phyloP scores from a whole-genome alignment of 306 rosid genomes.

The Herpetospermum pedunculosum region DNA sequence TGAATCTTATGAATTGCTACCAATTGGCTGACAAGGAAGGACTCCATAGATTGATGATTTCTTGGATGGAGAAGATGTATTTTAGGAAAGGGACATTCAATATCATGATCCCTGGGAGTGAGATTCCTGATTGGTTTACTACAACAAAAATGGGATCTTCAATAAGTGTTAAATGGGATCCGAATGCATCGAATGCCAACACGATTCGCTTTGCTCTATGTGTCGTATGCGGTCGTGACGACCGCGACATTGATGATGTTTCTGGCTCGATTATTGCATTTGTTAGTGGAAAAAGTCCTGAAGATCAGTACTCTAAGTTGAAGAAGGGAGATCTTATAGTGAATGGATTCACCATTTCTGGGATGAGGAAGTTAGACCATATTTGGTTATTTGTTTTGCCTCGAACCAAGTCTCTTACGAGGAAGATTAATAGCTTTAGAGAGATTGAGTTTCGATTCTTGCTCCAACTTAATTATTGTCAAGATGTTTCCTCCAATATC shows the following conservation, averaged over 20 bases:
- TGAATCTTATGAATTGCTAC: not conserved
- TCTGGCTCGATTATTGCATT: not conserved
- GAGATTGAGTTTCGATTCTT: not conserved
- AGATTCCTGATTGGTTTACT: conserved; percentile 10
- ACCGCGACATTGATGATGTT: not conserved
- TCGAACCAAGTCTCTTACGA: not conserved
- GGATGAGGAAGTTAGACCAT: not conserved
- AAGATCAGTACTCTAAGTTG: not conserved
- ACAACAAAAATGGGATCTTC: not conserved
- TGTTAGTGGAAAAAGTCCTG: not conserved
- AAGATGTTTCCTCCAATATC: not conserved
- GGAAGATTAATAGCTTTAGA: not conserved
- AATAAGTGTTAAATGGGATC: not conserved
- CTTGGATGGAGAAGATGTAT: not conserved
- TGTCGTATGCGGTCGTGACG: not conserved
- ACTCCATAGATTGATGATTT: not conserved
- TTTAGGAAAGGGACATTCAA: not conserved
- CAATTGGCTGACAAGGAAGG: not conserved
- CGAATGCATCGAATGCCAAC: not conserved
- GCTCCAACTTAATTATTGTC: not conserved
- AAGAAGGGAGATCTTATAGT: not conserved
- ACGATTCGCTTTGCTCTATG: not conserved
- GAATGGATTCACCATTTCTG: not conserved
- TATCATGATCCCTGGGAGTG: not conserved
- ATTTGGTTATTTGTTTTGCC: not conserved